Conservation (phyloP, 805 yeast genomes). For the Yarrowia sp. region DNA sequence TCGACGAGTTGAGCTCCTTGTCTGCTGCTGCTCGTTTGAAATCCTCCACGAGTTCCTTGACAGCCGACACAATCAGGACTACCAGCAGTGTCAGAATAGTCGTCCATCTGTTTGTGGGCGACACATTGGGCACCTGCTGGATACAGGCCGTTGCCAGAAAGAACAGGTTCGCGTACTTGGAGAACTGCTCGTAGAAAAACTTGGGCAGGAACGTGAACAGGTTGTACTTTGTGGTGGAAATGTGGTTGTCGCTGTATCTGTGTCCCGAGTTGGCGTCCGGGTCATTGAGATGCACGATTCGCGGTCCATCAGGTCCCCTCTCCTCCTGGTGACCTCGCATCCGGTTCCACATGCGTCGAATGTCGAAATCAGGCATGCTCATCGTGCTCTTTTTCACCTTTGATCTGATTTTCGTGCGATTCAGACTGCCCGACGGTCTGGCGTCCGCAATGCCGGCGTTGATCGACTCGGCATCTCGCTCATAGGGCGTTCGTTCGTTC, state of each 20-base stretch:
- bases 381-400: conserved; percentile 40
- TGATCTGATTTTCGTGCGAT: conserved; percentile 40
- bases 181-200: conserved; percentile 93
- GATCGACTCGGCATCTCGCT: conserved; percentile 13
- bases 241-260: conserved; percentile 78
- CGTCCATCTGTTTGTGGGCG: conserved; percentile 95
- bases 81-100: conserved; percentile 89
- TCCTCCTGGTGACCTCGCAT: conserved; percentile 45
- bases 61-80: conserved; percentile 87
- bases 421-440: conserved; percentile 14
- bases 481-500: conserved; percentile 42
- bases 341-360: conserved; percentile 48
- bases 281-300: conserved; percentile 74
- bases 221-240: conserved; percentile 95
- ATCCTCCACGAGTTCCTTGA: conserved; percentile 91
- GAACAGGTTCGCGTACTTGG: conserved; percentile 94
- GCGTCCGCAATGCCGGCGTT: conserved; percentile 25
- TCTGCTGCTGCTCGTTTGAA: conserved; percentile 87
- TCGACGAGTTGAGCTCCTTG: conserved; percentile 83
- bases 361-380: conserved; percentile 49
- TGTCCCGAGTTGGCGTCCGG: conserved; percentile 59
- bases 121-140: conserved; percentile 96
- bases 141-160: conserved; percentile 89
- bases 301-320: conserved; percentile 55
- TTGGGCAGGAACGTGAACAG: conserved; percentile 92